Percentiles rank a stretch among this genome's conserved stretches.
Evolutionary conservation across 257 asterid genomes (phyloP).

Genomic region (Solanum chiquidenum): DNA sequence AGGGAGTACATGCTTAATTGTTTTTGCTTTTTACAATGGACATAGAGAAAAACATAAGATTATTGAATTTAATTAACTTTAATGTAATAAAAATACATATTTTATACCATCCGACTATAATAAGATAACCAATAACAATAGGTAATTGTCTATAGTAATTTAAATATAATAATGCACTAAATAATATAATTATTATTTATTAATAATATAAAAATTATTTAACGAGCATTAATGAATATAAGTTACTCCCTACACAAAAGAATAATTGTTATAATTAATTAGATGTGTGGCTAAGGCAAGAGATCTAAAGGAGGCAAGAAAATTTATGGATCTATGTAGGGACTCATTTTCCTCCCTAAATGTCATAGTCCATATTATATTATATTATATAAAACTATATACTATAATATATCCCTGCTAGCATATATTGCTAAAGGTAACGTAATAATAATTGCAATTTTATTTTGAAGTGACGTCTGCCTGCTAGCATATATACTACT

Average conservation of each 20-base stretch:
- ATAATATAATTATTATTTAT: neutral
- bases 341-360: neutral
- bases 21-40: neutral
- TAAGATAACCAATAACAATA: neutral
- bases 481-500: neutral
- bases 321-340: neutral
- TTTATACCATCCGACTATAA: neutral
- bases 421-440: neutral
- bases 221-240: neutral
- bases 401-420: neutral
- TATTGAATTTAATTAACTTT: neutral
- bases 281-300: neutral
- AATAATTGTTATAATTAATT: neutral
- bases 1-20: neutral
- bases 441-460: neutral
- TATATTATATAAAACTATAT: neutral
- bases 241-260: neutral
- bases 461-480: neutral
- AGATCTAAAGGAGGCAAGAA: neutral
- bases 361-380: neutral
- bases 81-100: neutral
- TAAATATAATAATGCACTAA: neutral
- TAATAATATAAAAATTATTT: neutral
- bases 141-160: neutral
- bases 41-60: neutral